phyloP scores from a whole-genome alignment of 179 eudicot genomes.

The Gypsophila paniculata region DNA sequence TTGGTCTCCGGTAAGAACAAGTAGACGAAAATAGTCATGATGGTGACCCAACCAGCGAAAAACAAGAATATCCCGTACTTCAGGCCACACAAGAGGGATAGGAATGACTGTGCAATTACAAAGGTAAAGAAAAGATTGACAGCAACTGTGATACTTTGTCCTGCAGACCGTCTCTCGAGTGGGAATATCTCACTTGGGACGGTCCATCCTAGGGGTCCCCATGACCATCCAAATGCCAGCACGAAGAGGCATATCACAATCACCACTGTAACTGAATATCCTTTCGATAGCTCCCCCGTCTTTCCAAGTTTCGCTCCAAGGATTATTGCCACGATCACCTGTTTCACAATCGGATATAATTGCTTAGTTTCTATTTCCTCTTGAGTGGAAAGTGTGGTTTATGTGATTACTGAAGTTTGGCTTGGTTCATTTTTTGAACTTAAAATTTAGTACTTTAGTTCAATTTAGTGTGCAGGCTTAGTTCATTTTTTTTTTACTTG shows the following conservation, averaged over 20 bases:
- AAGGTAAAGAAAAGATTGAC: constrained; percentile 79
- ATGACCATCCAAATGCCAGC: constrained; percentile 81
- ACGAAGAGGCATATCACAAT: constrained; percentile 79
- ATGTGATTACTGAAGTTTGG: too few species aligned
- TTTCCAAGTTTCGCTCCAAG: constrained; percentile 61
- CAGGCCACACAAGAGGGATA: constrained; percentile 62
- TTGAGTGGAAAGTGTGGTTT: too few species aligned
- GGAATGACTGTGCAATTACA: constrained; percentile 68
- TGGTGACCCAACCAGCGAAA: constrained; percentile 67
- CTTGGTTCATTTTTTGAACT: too few species aligned
- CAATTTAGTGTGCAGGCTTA: too few species aligned
- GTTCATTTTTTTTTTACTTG: too few species aligned
- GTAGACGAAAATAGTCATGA: constrained; percentile 71
- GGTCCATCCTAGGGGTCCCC: constrained; percentile 94
- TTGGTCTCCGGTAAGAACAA: constrained; percentile 79
- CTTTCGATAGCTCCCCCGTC: constrained; percentile 51
- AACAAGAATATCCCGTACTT: constrained; percentile 74
- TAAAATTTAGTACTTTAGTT: too few species aligned
- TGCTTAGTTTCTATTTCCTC: too few species aligned
- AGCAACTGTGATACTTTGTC: constrained; percentile 84
- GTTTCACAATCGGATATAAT: too few species aligned
- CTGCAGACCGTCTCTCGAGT: constrained; percentile 73
- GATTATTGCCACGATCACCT: constrained; percentile 68
- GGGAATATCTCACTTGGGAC: constrained; percentile 89
- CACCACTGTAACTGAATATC: constrained; percentile 61